A percentile compares a stretch with the other conserved stretches of the same genome.
phyloP scores from a whole-genome alignment of 305 asterid genomes.

The Fraxinus greggii region DNA sequence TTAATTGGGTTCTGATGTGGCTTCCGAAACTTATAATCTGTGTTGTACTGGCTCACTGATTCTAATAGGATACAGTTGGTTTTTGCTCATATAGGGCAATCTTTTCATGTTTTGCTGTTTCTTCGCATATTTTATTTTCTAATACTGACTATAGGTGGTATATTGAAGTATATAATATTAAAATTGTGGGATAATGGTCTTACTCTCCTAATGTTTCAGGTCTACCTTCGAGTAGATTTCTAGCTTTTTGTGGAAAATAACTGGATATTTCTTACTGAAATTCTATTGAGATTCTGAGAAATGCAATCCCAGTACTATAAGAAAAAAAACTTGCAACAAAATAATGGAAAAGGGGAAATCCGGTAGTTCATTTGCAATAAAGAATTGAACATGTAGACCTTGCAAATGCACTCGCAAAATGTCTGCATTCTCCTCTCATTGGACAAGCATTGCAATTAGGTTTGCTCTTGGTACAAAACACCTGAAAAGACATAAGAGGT shows the following conservation, averaged over 20 bases:
- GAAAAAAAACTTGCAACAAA: background rate
- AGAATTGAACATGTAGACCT: slow-evolving; percentile 49
- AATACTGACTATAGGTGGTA: background rate
- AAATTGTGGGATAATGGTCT: background rate
- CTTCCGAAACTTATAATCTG: background rate
- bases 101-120: background rate
- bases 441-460: slow-evolving; percentile 99
- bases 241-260: background rate
- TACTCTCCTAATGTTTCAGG: background rate
- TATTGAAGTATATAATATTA: background rate
- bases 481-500: slow-evolving; percentile 46
- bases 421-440: slow-evolving; percentile 98
- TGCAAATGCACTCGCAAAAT: slow-evolving; percentile 97
- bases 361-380: slow-evolving; percentile 8
- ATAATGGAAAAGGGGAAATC: slow-evolving; percentile 5
- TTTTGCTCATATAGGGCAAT: background rate
- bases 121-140: background rate
- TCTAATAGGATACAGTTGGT: background rate
- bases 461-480: slow-evolving; percentile 92
- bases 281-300: background rate
- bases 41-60: background rate
- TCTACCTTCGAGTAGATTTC: background rate
- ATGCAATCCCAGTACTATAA: background rate
- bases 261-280: background rate
- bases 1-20: background rate